Evolutionary conservation across 2,329 filamentous ascomycete genomes (phyloP), one percentile per base, ranked within the genome.

Genomic region (Pestalotiopsis sp.): DNA sequence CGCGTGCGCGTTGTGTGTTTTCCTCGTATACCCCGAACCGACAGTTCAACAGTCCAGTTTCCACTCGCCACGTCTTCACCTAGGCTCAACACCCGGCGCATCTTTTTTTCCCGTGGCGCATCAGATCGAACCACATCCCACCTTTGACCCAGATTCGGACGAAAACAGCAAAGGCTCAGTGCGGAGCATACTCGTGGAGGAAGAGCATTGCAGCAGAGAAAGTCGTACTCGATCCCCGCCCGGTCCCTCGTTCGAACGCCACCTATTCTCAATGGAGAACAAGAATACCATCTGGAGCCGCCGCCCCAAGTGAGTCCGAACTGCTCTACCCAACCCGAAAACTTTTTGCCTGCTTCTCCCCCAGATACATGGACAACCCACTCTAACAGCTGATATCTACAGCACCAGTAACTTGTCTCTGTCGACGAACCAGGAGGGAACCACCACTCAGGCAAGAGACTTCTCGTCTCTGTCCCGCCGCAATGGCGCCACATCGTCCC

Each of bases 361-460:
- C n/a, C 45, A 17, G 11, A 20, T 9, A n/a, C 11, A n/a, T 52
- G 17, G 20, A 52, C 45, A 52, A 52, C 45, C 13, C 7, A 36
- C 66, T 52, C 59, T 57, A 23, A 27, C 20, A 60, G 20, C 3
- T n/a, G 11, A 60, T 38, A 3, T 17, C 31, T n/a, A 14, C 64
- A 96, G 92, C 86, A 89, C 89, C 82, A 93, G 90, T 87, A 98
- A 97, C 86, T 92, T 98, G 82, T 97, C 94, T 75, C 88, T 98
- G 72, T 91, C 94, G 75, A 97, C 93, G 66, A 80, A 78, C 73
- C 77, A 80, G 65, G 84, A 82, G 79, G 85, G 87, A 73, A 78
- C 79, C 73, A 79, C 85, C 80, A 79, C 84, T 78, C 80, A 85
- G 84, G 83, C 77, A 58, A 74, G 77, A 72, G 77, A 79, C 71